Conservation (phyloP, 192 early-diverging fungal species). For the Umbelopsis ramanniana region DNA sequence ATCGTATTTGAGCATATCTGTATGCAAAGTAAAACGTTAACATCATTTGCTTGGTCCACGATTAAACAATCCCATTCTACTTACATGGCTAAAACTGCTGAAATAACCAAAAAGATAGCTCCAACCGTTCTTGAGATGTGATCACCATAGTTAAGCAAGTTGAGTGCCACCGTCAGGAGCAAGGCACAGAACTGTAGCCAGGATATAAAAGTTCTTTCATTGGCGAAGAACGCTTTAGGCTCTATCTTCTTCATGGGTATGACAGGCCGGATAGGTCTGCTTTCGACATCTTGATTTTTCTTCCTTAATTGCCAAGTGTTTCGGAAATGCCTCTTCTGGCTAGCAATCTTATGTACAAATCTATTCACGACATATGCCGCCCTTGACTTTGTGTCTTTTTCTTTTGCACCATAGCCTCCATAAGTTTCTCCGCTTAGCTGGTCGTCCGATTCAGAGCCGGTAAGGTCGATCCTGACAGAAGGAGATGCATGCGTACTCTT, state of each 20-base stretch:
- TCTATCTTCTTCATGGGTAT: constrained; percentile 65
- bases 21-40: constrained; percentile 33
- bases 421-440: not conserved
- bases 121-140: constrained; percentile 57
- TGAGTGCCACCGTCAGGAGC: constrained; percentile 74
- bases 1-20: constrained; percentile 37
- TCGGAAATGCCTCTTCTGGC: constrained; percentile 6
- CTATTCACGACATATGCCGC: not conserved
- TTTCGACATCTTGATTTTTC: not conserved
- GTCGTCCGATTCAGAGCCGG: not conserved
- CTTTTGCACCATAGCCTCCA: not conserved
- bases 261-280: constrained; percentile 16
- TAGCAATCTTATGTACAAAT: not conserved
- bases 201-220: constrained; percentile 85
- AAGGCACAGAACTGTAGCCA: constrained; percentile 84
- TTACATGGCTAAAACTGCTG: constrained; percentile 74
- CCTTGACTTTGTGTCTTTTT: not conserved
- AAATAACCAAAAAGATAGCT: constrained; percentile 75
- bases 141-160: constrained; percentile 78
- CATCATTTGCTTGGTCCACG: too few relatives aligned
- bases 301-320: not conserved
- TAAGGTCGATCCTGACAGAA: not conserved
- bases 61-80: constrained; percentile 10
- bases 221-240: constrained; percentile 88
- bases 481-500: not conserved